phyloP scores from a whole-genome alignment of 2,329 filamentous ascomycete species.

The Diaporthe vaccinii region DNA sequence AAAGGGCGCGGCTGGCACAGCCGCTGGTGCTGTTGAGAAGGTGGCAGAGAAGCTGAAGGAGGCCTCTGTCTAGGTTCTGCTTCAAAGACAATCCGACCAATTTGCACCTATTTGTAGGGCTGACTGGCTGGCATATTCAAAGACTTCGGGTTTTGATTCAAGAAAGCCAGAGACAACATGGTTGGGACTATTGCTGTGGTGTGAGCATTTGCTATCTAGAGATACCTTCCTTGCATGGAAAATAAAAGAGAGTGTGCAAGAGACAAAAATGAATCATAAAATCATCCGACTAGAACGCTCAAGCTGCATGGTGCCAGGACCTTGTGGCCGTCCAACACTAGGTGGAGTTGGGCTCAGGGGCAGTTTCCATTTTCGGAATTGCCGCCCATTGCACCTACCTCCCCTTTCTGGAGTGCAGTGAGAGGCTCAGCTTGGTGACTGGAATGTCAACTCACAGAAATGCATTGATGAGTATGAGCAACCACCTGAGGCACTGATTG shows the following conservation, averaged over 20 bases:
- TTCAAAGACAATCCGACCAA: not conserved
- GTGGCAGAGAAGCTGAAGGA: conserved; percentile 48
- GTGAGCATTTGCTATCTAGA: conserved; percentile 23
- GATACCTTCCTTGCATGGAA: conserved; percentile 28
- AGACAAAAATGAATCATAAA: not conserved
- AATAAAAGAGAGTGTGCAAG: not conserved
- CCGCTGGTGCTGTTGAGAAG: conserved; percentile 43
- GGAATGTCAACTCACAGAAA: conserved; percentile 1
- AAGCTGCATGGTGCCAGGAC: not conserved
- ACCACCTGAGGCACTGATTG: not conserved
- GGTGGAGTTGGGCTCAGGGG: conserved; percentile 32
- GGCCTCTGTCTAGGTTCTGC: conserved; percentile 44
- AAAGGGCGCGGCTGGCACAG: conserved; percentile 40
- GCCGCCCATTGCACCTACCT: conserved; percentile 8
- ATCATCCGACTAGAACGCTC: not conserved
- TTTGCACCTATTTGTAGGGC: conserved; percentile 14
- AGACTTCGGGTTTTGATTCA: not conserved
- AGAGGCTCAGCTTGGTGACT: not conserved
- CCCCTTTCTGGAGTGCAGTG: not conserved
- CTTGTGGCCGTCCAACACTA: not conserved
- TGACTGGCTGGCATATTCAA: conserved; percentile 8
- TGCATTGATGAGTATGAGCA: not conserved
- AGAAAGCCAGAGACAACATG: not conserved
- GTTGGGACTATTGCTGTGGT: not conserved
- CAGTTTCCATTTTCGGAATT: conserved; percentile 35